Conservation (phyloP, 192 early-diverging fungal species). For the Phlyctochytrium arcticum region DNA sequence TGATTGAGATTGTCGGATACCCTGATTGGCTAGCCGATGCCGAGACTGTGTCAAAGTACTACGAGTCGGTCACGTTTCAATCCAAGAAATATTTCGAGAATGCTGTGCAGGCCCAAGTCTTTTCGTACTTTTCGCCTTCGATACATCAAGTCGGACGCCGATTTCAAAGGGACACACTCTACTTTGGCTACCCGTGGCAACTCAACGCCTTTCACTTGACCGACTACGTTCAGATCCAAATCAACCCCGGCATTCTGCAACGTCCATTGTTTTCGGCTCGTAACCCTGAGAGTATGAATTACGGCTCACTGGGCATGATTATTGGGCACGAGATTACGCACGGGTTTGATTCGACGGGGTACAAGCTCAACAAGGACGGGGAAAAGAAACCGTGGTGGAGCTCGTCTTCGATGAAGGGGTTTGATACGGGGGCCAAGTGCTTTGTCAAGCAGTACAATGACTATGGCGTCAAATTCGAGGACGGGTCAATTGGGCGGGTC, state of each 20-base stretch:
- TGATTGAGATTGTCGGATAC: constrained; percentile 62
- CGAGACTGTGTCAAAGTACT: constrained; percentile 46
- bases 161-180: constrained; percentile 31
- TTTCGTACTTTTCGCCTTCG: constrained; percentile 30
- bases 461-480: constrained; percentile 42
- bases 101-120: constrained; percentile 44
- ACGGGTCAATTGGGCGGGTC: constrained; percentile 30
- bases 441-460: constrained; percentile 64
- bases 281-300: constrained; percentile 61
- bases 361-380: constrained; percentile 53
- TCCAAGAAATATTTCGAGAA: constrained; percentile 58
- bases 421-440: constrained; percentile 51
- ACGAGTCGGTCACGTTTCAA: constrained; percentile 46
- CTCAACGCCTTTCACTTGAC: constrained; percentile 40
- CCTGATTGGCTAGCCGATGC: constrained; percentile 58
- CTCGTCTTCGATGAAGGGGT: constrained; percentile 26
- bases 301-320: constrained; percentile 63
- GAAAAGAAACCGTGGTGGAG: constrained; percentile 44
- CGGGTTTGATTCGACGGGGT: constrained; percentile 63
- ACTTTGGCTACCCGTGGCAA: constrained; percentile 33
- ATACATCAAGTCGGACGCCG: constrained; percentile 19
- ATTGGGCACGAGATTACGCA: constrained; percentile 78
- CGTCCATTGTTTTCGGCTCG: constrained; percentile 54
- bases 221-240: constrained; percentile 39
- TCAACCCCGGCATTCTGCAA: constrained; percentile 59